Conservation (phyloP, 352 stramenopile genomes). For the Phytophthora ramorum region DNA sequence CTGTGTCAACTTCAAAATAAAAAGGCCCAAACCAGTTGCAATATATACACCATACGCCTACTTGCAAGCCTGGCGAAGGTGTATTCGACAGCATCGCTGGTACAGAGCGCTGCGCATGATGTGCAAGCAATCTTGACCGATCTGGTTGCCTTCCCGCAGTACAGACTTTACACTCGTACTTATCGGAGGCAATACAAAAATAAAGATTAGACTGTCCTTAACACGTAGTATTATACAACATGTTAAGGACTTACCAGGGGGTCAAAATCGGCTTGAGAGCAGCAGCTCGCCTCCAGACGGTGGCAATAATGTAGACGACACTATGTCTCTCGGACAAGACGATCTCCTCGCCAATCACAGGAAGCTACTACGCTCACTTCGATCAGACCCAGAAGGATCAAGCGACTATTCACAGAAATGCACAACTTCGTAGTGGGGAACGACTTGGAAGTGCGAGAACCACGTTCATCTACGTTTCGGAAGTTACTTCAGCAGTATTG, state of each 20-base stretch:
- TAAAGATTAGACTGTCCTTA: background rate
- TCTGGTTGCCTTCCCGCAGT: slow-evolving; percentile 1
- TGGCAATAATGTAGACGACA: background rate
- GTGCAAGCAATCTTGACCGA: background rate
- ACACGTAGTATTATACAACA: background rate
- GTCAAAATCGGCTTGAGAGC: too few species aligned
- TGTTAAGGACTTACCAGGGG: too few species aligned
- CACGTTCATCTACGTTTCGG: too few species aligned
- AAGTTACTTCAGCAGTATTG: too few species aligned
- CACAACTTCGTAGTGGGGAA: too few species aligned
- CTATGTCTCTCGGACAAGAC: too few species aligned
- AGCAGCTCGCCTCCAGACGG: background rate
- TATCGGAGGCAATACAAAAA: background rate
- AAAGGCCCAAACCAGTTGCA: background rate
- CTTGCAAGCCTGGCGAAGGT: background rate
- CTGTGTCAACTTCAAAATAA: slow-evolving; percentile 3
- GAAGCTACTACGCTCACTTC: background rate
- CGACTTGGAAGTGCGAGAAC: too few species aligned
- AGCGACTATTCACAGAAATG: too few species aligned
- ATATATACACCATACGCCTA: background rate
- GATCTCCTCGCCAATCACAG: background rate
- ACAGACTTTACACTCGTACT: background rate
- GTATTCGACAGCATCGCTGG: background rate
- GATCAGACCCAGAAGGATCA: background rate
- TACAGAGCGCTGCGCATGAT: too few species aligned